A percentile compares a stretch with the other conserved stretches of the same genome.
phyloP scores from a whole-genome alignment of 2,329 filamentous ascomycete species.

The Pseudomassariella vexata region DNA sequence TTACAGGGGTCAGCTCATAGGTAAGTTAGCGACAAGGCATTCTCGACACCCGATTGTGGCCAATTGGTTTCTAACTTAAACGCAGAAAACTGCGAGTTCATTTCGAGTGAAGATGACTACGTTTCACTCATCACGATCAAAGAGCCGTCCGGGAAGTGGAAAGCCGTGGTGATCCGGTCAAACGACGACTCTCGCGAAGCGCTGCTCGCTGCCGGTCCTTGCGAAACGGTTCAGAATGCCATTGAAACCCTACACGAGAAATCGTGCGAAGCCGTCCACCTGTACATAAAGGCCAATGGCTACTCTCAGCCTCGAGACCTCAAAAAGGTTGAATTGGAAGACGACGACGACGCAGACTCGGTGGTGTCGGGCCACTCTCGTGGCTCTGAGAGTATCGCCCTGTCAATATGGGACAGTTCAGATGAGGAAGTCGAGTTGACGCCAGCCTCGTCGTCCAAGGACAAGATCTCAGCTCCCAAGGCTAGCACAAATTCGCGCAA shows the following conservation, averaged over 20 bases:
- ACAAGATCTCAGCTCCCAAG: not conserved
- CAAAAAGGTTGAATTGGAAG: conserved; percentile 12
- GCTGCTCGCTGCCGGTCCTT: conserved; percentile 17
- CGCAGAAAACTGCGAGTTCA: conserved; percentile 22
- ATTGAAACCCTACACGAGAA: conserved; percentile 20
- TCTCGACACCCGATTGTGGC: not conserved
- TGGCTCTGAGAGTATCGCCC: conserved; percentile 15
- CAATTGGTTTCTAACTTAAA: not conserved
- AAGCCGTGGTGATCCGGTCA: conserved; percentile 18
- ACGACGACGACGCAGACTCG: conserved; percentile 16
- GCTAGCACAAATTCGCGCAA: conserved; percentile 1
- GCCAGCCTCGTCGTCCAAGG: conserved; percentile 6
- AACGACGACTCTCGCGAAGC: conserved; percentile 15
- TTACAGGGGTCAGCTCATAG: conserved; percentile 19
- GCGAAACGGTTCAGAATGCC: conserved; percentile 12
- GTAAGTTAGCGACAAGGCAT: no score
- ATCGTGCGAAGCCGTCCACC: conserved; percentile 21
- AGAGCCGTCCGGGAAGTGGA: conserved; percentile 13
- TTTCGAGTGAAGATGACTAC: conserved; percentile 18
- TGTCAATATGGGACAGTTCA: conserved; percentile 20
- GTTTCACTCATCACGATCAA: conserved; percentile 18
- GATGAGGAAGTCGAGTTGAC: conserved; percentile 17
- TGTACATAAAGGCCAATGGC: conserved; percentile 20
- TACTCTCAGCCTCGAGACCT: conserved; percentile 15
- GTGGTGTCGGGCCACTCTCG: conserved; percentile 16